These are phyloP conservation scores for Alternaria hordeiaustralica DNA, from an alignment of 2,329 filamentous ascomycete genomes.

Conservation along the genomic window DNA sequence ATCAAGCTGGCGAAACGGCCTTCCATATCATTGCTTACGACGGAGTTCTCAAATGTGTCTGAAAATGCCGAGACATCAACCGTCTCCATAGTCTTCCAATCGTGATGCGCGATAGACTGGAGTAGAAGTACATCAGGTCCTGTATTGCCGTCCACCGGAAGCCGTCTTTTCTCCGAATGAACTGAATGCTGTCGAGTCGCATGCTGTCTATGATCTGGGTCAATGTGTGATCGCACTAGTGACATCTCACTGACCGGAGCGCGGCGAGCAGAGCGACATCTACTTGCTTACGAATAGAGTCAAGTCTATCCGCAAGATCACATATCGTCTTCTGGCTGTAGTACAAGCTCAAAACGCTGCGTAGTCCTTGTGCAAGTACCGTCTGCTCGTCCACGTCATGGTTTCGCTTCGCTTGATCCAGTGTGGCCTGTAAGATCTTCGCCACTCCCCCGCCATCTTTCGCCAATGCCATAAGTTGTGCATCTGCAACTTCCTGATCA, in stretches of 20 bases:
- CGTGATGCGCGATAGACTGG: neutral
- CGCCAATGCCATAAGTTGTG: neutral
- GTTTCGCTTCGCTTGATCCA: neutral
- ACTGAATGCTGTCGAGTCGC: neutral
- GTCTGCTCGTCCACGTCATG: neutral
- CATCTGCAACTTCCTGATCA: neutral
- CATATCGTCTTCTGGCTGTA: neutral
- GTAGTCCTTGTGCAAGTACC: neutral
- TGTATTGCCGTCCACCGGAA: neutral
- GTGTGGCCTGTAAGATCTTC: neutral
- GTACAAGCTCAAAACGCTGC: neutral
- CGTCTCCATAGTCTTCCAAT: neutral
- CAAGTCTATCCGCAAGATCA: neutral
- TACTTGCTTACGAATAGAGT: constrained; percentile 7
- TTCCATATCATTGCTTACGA: neutral
- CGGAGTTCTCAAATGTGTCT: neutral
- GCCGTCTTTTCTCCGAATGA: neutral
- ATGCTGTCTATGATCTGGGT: neutral
- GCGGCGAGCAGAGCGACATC: constrained; percentile 15
- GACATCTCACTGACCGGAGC: constrained; percentile 6
- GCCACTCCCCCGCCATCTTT: neutral
- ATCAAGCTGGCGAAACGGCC: neutral
- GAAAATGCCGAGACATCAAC: neutral
- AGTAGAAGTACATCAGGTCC: neutral
- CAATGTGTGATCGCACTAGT: neutral